Conservation (phyloP, 2,329 filamentous ascomycete species). For the Fusarium heterosporum region DNA sequence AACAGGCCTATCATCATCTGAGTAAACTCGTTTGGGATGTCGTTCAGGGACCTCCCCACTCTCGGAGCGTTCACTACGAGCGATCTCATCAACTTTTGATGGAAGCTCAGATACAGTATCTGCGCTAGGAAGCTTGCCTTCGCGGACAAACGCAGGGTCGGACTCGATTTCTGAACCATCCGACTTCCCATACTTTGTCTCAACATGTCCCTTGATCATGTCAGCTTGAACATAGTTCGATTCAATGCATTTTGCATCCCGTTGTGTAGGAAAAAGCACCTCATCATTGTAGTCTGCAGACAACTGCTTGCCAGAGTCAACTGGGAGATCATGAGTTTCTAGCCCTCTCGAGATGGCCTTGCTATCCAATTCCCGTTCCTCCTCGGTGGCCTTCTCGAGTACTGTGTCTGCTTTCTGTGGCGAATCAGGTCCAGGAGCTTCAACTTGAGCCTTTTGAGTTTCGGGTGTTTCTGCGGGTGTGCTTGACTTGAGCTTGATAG, state of each 20-base stretch:
- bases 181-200: conserved; percentile 55
- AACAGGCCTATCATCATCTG: conserved; percentile 23
- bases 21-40: conserved; percentile 28
- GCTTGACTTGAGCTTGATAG: conserved; percentile 16
- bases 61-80: conserved; percentile 32
- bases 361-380: conserved; percentile 56
- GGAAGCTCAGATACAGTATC: conserved; percentile 34
- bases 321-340: conserved; percentile 52
- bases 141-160: conserved; percentile 58
- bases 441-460: conserved; percentile 22
- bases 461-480: conserved; percentile 12
- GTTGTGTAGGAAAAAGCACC: conserved; percentile 59
- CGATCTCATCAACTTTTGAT: conserved; percentile 7
- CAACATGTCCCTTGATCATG: conserved; percentile 57
- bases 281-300: conserved; percentile 57
- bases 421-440: conserved; percentile 11
- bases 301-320: conserved; percentile 61
- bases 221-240: conserved; percentile 59
- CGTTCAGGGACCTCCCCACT: conserved; percentile 33
- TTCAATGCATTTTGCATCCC: conserved; percentile 57
- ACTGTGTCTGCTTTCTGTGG: conserved; percentile 19
- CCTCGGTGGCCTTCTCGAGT: conserved; percentile 33
- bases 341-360: conserved; percentile 54
- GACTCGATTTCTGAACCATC: conserved; percentile 56
- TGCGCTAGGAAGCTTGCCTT: conserved; percentile 42